Conservation (phyloP, 2,329 filamentous ascomycete species). For the Pseudocercospora fuligena region DNA sequence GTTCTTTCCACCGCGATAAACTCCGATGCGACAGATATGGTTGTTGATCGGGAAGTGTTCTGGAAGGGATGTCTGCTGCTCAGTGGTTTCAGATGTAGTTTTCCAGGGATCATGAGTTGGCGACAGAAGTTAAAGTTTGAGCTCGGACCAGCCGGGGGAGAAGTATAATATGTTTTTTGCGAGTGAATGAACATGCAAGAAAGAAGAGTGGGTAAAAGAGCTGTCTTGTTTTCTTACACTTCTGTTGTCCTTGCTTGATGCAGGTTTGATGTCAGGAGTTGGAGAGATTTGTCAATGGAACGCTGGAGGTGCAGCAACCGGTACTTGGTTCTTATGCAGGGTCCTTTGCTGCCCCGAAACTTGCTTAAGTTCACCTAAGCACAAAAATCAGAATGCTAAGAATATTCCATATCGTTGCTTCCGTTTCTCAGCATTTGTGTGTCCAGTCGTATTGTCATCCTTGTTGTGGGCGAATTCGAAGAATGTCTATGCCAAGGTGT, state of each 20-base stretch:
- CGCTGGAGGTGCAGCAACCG: conserved; percentile 6
- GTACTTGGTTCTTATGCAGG: conserved; percentile 8
- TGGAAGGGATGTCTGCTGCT: neutral
- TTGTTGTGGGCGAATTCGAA: neutral
- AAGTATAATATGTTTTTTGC: neutral
- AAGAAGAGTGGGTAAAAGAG: neutral
- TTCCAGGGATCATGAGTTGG: neutral
- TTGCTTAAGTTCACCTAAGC: neutral
- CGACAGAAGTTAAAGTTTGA: neutral
- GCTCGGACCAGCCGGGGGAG: conserved; percentile 4
- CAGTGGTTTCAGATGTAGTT: neutral
- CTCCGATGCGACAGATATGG: neutral
- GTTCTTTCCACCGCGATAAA: neutral
- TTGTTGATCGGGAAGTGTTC: neutral
- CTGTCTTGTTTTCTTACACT: neutral
- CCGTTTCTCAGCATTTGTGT: neutral
- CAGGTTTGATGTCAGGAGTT: conserved; percentile 11
- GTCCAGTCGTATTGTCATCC: neutral
- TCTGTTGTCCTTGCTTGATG: conserved; percentile 6
- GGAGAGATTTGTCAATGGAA: conserved; percentile 15
- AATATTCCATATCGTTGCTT: neutral
- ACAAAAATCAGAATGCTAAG: neutral
- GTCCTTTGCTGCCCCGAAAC: conserved; percentile 2
- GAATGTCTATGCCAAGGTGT: conserved; percentile 18
- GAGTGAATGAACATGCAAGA: neutral